phyloP scores from a whole-genome alignment of 208 protist species.

The Acanthamoeba sp. region DNA sequence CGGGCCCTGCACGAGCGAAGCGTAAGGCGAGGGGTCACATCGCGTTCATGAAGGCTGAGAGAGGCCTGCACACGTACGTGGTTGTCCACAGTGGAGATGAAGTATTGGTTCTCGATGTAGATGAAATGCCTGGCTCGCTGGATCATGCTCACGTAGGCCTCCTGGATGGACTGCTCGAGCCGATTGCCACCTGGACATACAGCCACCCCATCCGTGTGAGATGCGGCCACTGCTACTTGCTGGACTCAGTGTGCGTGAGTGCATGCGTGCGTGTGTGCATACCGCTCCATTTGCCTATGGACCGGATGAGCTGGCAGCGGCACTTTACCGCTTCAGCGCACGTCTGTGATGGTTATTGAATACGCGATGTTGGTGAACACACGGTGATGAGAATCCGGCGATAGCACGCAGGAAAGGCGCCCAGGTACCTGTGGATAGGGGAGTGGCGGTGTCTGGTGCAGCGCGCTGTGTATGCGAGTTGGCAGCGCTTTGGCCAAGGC shows the following conservation, averaged over 20 bases:
- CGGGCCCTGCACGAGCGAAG: not conserved
- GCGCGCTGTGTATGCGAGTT: not conserved
- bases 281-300: constrained; percentile 66
- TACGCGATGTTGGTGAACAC: not conserved
- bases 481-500: not conserved
- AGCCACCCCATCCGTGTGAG: no score
- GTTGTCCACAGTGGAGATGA: constrained; percentile 74
- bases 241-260: not conserved
- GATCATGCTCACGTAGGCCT: constrained; percentile 81
- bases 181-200: constrained; percentile 16
- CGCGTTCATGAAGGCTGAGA: no score
- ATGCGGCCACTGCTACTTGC: no score
- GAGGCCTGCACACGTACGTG: not conserved
- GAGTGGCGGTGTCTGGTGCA: not conserved
- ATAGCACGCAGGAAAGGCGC: not conserved
- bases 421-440: constrained; percentile 44
- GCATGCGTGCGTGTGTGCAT: not conserved
- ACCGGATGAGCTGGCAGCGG: constrained; percentile 34
- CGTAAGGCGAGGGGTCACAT: no score
- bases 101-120: constrained; percentile 88
- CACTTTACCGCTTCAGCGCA: not conserved
- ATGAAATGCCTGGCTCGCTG: constrained; percentile 82
- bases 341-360: not conserved
- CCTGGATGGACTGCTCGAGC: constrained; percentile 71
- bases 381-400: no score